These are phyloP conservation scores for Phialophora macrospora DNA, from an alignment of 2,329 filamentous ascomycete genomes.

Conservation along the genomic window DNA sequence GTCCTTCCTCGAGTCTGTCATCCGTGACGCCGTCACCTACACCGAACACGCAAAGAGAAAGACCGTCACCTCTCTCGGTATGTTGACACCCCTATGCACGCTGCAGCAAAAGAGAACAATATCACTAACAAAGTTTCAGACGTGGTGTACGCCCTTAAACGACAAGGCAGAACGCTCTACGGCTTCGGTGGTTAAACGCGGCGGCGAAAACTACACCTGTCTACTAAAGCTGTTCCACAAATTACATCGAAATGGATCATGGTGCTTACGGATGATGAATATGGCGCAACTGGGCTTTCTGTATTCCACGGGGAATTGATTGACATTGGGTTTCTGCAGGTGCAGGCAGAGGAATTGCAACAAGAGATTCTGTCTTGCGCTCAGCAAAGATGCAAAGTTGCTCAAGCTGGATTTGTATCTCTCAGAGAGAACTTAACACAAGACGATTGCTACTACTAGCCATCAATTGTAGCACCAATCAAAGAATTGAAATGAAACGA, in stretches of 20 bases:
- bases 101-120: background rate
- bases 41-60: slow-evolving; percentile 82
- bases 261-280: slow-evolving; percentile 34
- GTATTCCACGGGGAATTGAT: slow-evolving; percentile 23
- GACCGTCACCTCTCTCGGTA: slow-evolving; percentile 69
- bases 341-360: background rate
- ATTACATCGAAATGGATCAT: slow-evolving; percentile 26
- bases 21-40: slow-evolving; percentile 77
- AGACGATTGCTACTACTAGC: slow-evolving; percentile 22
- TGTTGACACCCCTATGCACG: slow-evolving; percentile 4
- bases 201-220: slow-evolving; percentile 20
- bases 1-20: slow-evolving; percentile 75
- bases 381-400: slow-evolving; percentile 20
- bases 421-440: slow-evolving; percentile 12
- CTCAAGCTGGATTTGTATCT: slow-evolving; percentile 19
- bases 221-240: slow-evolving; percentile 18
- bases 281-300: slow-evolving; percentile 28
- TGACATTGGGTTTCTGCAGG: slow-evolving; percentile 17
- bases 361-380: slow-evolving; percentile 21
- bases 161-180: slow-evolving; percentile 74
- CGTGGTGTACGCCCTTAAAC: slow-evolving; percentile 70
- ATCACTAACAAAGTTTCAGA: slow-evolving; percentile 45
- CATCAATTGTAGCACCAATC: slow-evolving; percentile 24
- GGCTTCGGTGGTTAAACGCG: slow-evolving; percentile 73
- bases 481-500: slow-evolving; percentile 12